A percentile compares a stretch with the other conserved stretches of the same genome.
phyloP scores from a whole-genome alignment of 495 filamentous ascomycete genomes.

The Xylaria castorea region DNA sequence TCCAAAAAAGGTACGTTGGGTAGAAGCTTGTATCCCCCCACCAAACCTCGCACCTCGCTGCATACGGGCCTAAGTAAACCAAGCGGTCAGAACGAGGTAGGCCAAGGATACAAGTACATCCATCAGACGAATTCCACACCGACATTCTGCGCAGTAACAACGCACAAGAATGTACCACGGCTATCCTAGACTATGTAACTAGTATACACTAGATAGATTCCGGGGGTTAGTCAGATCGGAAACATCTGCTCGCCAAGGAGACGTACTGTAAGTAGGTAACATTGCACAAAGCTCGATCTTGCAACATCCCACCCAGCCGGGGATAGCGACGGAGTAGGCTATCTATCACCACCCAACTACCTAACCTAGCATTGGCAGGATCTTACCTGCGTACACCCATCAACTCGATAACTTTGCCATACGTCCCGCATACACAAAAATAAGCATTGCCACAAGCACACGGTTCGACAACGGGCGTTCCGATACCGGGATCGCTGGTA shows the following conservation, averaged over 20 bases:
- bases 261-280: too few relatives aligned
- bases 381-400: background rate
- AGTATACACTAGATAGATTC: background rate
- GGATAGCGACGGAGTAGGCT: constrained; percentile 6
- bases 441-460: background rate
- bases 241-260: too few relatives aligned
- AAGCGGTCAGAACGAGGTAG: constrained; percentile 18
- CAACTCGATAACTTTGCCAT: background rate
- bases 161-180: constrained; percentile 1
- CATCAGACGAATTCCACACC: constrained; percentile 17
- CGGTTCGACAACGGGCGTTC: background rate
- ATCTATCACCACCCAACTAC: too few relatives aligned
- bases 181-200: background rate
- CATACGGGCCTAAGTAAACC: background rate
- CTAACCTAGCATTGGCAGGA: background rate
- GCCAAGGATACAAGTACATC: constrained; percentile 9
- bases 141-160: constrained; percentile 5
- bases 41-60: background rate
- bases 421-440: background rate
- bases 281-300: background rate
- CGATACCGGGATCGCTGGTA: constrained; percentile 7
- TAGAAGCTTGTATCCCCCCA: background rate
- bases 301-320: background rate
- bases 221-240: background rate
- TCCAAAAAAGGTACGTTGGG: background rate